These are phyloP conservation scores for Fabrea salina DNA, from an alignment of 169 alveolate genomes.

Conservation along the genomic window DNA sequence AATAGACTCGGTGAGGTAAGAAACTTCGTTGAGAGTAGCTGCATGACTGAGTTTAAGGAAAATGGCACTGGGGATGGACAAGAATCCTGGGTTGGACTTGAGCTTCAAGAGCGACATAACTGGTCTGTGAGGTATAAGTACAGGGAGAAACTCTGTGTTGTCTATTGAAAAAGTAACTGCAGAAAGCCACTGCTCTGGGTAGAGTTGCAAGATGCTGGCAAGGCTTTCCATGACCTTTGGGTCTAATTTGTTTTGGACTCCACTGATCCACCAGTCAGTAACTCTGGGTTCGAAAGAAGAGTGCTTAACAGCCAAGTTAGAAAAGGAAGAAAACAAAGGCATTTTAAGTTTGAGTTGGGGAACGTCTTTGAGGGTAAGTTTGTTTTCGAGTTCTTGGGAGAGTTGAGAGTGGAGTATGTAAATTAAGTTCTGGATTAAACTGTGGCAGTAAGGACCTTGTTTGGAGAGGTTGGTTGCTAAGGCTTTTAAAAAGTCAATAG, in stretches of 20 bases:
- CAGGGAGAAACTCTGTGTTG: neutral
- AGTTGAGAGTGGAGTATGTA: neutral
- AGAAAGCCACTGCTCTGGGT: neutral
- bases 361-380: neutral
- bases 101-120: too few species aligned
- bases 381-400: neutral
- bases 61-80: too few species aligned
- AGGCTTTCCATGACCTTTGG: neutral
- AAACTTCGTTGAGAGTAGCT: too few species aligned
- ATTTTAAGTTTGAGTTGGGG: neutral
- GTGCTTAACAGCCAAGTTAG: neutral
- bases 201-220: neutral
- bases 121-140: slow-evolving; percentile 1
- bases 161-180: neutral
- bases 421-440: neutral
- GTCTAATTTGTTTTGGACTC: neutral
- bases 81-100: too few species aligned
- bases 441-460: neutral
- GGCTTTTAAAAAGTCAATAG: neutral
- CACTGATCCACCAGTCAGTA: slow-evolving; percentile 12
- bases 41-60: too few species aligned
- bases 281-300: neutral
- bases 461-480: neutral
- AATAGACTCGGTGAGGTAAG: too few species aligned
- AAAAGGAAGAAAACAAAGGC: neutral